Percentiles rank a stretch among this genome's conserved stretches.
These are phyloP conservation scores for Dissophora ornata DNA, from an alignment of 192 early-diverging fungal species.

Conservation along the genomic window DNA sequence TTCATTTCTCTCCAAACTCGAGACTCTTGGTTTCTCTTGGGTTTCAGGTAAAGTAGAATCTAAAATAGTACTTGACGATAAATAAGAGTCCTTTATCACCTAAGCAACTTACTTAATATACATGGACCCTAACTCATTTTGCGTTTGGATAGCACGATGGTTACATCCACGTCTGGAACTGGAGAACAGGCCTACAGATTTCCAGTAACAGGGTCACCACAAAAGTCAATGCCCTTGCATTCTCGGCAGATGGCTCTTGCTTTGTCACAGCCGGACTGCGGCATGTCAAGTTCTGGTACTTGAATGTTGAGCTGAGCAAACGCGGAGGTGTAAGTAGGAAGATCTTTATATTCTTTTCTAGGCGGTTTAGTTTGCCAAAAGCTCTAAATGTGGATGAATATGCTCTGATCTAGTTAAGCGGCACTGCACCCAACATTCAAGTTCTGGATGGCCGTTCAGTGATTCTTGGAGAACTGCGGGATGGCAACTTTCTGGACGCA, in stretches of 20 bases:
- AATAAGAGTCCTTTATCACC: not conserved
- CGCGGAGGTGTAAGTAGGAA: conserved; percentile 20
- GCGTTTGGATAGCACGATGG: conserved; percentile 76
- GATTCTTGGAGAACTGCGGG: conserved; percentile 72
- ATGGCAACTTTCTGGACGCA: conserved; percentile 79
- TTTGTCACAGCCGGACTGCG: conserved; percentile 84
- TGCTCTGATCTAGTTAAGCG: conserved; percentile 13
- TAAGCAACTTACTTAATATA: too few species aligned
- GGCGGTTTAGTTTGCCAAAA: not conserved
- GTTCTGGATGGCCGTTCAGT: conserved; percentile 79
- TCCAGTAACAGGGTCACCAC: conserved; percentile 74
- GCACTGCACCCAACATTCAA: conserved; percentile 30
- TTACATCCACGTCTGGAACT: conserved; percentile 86
- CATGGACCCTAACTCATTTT: conserved; percentile 10
- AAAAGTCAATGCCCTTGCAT: conserved; percentile 68
- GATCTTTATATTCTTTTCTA: not conserved
- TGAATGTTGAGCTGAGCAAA: conserved; percentile 61
- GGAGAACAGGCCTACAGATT: conserved; percentile 69
- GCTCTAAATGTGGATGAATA: too few species aligned
- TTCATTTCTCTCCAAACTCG: conserved; percentile 79
- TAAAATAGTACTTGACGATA: not conserved
- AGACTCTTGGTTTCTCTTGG: conserved; percentile 80
- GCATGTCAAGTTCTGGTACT: conserved; percentile 86
- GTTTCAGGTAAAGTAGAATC: conserved; percentile 63
- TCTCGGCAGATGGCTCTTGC: conserved; percentile 69